A percentile compares a stretch with the other conserved stretches of the same genome.
These are phyloP conservation scores for Cryptosporidium parvum DNA, from an alignment of 169 alveolate species.

Conservation along the genomic window DNA sequence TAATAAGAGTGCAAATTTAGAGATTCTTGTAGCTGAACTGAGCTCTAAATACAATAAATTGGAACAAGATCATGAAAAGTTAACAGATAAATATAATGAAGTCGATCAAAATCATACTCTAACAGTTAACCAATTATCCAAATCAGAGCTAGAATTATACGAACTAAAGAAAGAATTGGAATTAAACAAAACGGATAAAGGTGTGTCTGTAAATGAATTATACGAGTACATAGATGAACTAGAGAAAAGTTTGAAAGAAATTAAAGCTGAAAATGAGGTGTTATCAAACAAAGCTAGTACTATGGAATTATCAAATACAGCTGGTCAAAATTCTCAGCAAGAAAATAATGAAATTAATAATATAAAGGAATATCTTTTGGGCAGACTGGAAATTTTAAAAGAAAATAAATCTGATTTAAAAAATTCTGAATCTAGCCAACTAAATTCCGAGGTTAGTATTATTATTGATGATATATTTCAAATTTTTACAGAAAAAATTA, in stretches of 20 bases:
- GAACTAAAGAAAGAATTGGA: conserved; percentile 58
- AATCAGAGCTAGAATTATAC: conserved; percentile 65
- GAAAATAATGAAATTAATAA: not conserved
- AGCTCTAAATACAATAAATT: conserved; percentile 33
- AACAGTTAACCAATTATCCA: conserved; percentile 47
- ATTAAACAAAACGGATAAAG: not conserved
- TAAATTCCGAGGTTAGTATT: conserved; percentile 2
- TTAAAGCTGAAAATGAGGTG: not conserved
- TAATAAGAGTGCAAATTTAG: conserved; percentile 19
- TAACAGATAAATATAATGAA: conserved; percentile 32
- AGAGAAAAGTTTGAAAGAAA: conserved; percentile 26
- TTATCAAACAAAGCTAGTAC: not conserved
- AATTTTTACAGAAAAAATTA: conserved; percentile 16
- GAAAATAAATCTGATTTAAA: not conserved
- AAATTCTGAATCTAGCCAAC: not conserved
- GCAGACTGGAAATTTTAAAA: not conserved
- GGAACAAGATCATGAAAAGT: conserved; percentile 20
- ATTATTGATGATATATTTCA: not conserved
- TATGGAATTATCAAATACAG: not conserved
- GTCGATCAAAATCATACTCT: conserved; percentile 65
- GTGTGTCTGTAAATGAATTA: conserved; percentile 38
- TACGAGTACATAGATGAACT: conserved; percentile 58
- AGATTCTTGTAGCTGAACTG: conserved; percentile 39
- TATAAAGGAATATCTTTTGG: not conserved
- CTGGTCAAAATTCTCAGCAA: not conserved